Evolutionary conservation across 1,284 basidiomycete genomes (phyloP).

Genomic region (Puccinia hordei): DNA sequence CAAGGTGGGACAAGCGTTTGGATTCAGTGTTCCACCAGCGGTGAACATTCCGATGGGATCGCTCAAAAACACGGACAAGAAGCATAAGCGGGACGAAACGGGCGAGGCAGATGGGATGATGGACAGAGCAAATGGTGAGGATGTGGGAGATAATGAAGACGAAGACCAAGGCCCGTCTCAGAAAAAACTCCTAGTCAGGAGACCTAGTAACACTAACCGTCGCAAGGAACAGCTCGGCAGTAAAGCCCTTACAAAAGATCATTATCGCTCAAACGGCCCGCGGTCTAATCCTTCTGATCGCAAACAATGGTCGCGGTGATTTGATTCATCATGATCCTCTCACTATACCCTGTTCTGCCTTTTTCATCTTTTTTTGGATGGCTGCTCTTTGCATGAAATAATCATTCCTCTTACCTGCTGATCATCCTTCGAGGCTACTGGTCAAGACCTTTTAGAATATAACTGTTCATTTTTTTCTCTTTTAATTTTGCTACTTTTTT

Average conservation of each 20-base stretch:
- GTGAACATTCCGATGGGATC: constrained; percentile 67
- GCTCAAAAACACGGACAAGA: constrained; percentile 54
- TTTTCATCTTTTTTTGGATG: background rate
- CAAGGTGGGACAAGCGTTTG: constrained; percentile 94
- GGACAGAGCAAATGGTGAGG: background rate
- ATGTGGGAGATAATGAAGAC: constrained; percentile 50
- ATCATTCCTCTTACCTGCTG: background rate
- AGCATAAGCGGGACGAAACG: constrained; percentile 53
- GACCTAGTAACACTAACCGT: constrained; percentile 42
- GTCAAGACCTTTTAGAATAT: background rate
- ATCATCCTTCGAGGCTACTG: background rate
- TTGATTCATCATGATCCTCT: background rate
- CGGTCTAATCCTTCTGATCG: constrained; percentile 62
- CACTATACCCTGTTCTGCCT: background rate
- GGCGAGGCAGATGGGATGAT: no score
- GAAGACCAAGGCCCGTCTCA: constrained; percentile 40
- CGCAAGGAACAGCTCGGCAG: constrained; percentile 69
- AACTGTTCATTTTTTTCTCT: background rate
- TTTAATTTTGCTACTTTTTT: background rate
- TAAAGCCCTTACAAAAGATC: constrained; percentile 71
- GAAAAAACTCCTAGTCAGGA: constrained; percentile 38
- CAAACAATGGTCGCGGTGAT: constrained; percentile 68
- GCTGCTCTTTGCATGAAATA: background rate
- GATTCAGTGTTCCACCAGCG: constrained; percentile 89
- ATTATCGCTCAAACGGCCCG: constrained; percentile 64